These are phyloP conservation scores for Mortierella polycephala DNA, from an alignment of 371 early-diverging fungal species.

Conservation along the genomic window DNA sequence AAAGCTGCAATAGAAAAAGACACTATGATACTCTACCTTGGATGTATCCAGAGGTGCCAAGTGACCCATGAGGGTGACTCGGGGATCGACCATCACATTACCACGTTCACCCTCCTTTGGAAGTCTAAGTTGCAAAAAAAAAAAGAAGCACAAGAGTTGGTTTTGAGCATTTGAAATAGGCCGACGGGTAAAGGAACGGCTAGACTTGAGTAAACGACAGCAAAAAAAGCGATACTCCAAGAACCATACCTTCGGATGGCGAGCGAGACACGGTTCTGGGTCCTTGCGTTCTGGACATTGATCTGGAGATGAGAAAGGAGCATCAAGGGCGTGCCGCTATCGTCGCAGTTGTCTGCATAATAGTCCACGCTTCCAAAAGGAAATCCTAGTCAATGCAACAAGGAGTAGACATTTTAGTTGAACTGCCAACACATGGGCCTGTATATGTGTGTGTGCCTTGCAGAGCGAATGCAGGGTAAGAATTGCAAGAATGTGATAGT, in stretches of 20 bases:
- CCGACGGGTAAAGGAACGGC: not conserved
- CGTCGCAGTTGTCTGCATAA: constrained; percentile 59
- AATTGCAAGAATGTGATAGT: not conserved
- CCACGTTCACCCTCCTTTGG: constrained; percentile 29
- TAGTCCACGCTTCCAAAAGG: constrained; percentile 71
- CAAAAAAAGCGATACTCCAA: not conserved
- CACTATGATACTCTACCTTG: constrained; percentile 35
- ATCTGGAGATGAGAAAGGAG: constrained; percentile 59
- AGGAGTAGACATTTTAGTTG: not conserved
- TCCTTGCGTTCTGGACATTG: constrained; percentile 55
- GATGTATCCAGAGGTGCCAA: constrained; percentile 48
- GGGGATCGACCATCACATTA: constrained; percentile 60
- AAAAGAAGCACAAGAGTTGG: not conserved
- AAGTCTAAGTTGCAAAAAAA: constrained; percentile 9
- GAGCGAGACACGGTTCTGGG: constrained; percentile 30
- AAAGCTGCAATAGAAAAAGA: not conserved
- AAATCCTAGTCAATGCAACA: constrained; percentile 41
- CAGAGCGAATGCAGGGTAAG: too few relatives aligned
- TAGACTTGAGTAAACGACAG: not conserved
- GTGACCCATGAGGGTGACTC: constrained; percentile 62
- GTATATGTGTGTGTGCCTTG: too few relatives aligned
- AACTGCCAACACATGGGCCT: too few relatives aligned
- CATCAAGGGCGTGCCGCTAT: constrained; percentile 58
- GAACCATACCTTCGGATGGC: constrained; percentile 39
- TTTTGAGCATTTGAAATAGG: not conserved